Evolutionary conservation across 306 rosid species (phyloP), one percentile per base, ranked within the genome.

Genomic region (Vigna nakashimae): DNA sequence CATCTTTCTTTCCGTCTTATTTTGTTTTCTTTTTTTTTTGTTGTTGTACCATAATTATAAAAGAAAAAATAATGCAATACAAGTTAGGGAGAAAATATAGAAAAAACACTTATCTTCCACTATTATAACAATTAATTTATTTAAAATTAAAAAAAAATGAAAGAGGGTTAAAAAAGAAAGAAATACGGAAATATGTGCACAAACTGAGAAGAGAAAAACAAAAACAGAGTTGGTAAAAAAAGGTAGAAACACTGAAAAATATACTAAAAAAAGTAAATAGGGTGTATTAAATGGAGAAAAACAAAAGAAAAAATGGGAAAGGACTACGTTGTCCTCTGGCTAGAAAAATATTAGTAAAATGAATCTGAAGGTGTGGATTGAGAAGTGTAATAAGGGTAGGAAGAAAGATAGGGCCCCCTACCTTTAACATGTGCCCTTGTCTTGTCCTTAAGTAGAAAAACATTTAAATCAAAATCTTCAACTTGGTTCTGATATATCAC

Each of bases 371-470:
- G 22, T 20, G 22, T 20, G 22, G 22, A 20, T 20, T 20, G 22
- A 20, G 22, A 65, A 71, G 79, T 6, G 43, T 9, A 30, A 0
- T 15, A 68, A 36, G 78, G 84, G 65, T 75, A 75, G 71, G 69
- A 68, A 7, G 62, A 63, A 72, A 75, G 80, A 73, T 80, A 63
- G 71, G 80, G 82, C 16, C 74, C 79, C 85, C 77, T 76, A 48
- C 56, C 73, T 66, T 20, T 79, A 83, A 89, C 97, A 92, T 90
- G 93, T 92, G 97, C 88, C 86, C 34, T 43, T 88, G 93, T 92
- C 92, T 82, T 80, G 83, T 89, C 90, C 75, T 92, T 57, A 45
- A 87, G 86, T 84, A 87, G 90, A 74, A 83, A 88, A 79, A 82
- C 92, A 91, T 88, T 91, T 78, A 83, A 85, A 87, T 88, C 87